phyloP scores from a whole-genome alignment of 441 rosid genomes.

The Adansonia madagascariensis region DNA sequence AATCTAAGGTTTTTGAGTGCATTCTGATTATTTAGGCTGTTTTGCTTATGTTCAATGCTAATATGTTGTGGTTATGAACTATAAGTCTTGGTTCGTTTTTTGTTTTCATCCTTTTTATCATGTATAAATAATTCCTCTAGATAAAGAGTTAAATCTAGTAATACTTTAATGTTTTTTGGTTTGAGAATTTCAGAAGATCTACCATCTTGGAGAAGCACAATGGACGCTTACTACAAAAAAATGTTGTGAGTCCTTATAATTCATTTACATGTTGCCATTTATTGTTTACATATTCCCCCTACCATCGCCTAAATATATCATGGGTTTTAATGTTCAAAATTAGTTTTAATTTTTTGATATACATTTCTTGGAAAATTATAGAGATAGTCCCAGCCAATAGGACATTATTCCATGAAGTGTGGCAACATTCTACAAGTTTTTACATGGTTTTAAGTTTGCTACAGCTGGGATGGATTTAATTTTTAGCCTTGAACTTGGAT shows the following conservation, averaged over 20 bases:
- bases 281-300: not conserved
- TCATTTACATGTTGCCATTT: not conserved
- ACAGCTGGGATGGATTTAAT: conserved; percentile 53
- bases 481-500: conserved; percentile 36
- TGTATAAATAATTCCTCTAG: not conserved
- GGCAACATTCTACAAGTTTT: not conserved
- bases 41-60: too few relatives aligned
- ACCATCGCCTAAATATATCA: too few relatives aligned
- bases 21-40: too few relatives aligned
- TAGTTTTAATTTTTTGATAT: not conserved
- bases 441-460: not conserved
- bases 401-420: not conserved
- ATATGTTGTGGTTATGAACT: too few relatives aligned
- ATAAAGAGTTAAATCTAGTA: not conserved
- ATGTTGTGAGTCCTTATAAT: conserved; percentile 34
- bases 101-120: not conserved
- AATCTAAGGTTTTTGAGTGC: too few relatives aligned
- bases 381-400: not conserved
- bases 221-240: conserved; percentile 58
- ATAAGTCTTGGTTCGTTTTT: too few relatives aligned
- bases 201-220: conserved; percentile 70
- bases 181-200: conserved; percentile 57
- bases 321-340: too few relatives aligned
- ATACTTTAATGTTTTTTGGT: not conserved
- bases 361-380: too few relatives aligned